Base-by-base conservation (phyloP, 2,329 filamentous ascomycete genomes). In the Coniochaeta sp. region DNA sequence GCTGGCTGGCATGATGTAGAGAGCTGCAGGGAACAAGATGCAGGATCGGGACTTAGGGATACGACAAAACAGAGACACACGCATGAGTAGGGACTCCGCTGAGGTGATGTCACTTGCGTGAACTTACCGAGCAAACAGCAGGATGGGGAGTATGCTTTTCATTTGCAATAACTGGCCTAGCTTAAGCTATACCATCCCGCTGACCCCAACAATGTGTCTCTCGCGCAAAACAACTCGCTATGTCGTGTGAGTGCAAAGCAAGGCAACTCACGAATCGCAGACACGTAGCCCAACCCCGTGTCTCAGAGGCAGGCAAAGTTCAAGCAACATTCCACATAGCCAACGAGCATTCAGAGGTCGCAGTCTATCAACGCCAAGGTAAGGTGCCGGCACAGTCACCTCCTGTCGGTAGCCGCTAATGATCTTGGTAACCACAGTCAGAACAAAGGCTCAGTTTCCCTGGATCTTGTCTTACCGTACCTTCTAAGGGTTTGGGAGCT, bases 401-500 rank as follows among this genome's bases (percentile, higher is more conserved):
- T 5, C 5, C 47, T 8, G 47, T 28, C 12, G 47, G 24, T 28
- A 52, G 47, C 22, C 47, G n/a, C 5, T 47, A 22, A 12, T 22
- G 42, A 19, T 47, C 24, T 52, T 52, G 10, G 9, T 16, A 52
- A 22, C 16, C 24, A 52, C 24, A 17, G 47, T 52, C 16, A 52
- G 47, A 52, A 17, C 26, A 30, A 2, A 17, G 19, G 9, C 40
- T 36, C 26, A 26, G 16, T 9, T 30, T 36, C 10, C 26, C 17
- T 19, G 24, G 28, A 36, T 24, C 22, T 28, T 55, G 44, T n/a
- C n/a, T 36, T 42, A 44, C 38, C 55, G n/a, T 28, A 22, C 50
- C 22, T 26, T 58, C 70, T 81, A 83, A 52, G 47, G 66, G 61
- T 77, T 66, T 57, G 91, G 91, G 59, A 96, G 81, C 65, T 86